Evolutionary conservation across 1,284 basidiomycete genomes (phyloP).

Genomic region (Exobasidium cylindrosporum): DNA sequence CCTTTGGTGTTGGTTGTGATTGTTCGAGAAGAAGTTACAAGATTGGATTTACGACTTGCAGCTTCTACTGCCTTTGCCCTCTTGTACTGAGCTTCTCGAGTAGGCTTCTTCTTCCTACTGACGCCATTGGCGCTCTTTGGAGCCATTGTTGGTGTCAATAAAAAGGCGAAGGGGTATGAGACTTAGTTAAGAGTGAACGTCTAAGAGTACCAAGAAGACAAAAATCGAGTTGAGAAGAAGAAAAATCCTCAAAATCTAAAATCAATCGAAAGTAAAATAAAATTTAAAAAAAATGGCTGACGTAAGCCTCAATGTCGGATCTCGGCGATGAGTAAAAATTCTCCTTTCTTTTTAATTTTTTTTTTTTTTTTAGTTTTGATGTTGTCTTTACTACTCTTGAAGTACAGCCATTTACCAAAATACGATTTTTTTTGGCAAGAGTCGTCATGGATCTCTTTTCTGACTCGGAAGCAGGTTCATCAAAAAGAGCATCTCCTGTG

Average conservation of each 20-base stretch:
- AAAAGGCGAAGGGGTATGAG: background rate
- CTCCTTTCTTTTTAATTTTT: too few relatives aligned
- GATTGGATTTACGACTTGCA: background rate
- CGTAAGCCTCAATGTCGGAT: background rate
- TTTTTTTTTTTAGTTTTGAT: too few relatives aligned
- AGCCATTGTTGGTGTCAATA: slow-evolving; percentile 5
- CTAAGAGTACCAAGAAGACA: too few relatives aligned
- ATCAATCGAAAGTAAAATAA: too few relatives aligned
- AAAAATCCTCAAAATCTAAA: too few relatives aligned
- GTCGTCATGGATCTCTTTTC: slow-evolving; percentile 15
- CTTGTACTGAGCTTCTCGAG: slow-evolving; percentile 5
- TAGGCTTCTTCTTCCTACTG: background rate
- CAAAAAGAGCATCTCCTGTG: background rate
- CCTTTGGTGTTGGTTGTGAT: background rate
- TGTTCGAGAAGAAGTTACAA: background rate
- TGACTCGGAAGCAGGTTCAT: slow-evolving; percentile 6
- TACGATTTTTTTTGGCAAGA: too few relatives aligned
- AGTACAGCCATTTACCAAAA: background rate
- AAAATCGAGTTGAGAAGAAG: too few relatives aligned
- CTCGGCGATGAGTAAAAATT: too few relatives aligned
- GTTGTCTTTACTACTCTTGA: background rate
- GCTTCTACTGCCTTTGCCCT: slow-evolving; percentile 10
- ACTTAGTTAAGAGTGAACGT: too few relatives aligned
- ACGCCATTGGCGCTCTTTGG: background rate
- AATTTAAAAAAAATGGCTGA: background rate